Conservation (phyloP, 305 asterid genomes). For the Solanum hybrid region DNA sequence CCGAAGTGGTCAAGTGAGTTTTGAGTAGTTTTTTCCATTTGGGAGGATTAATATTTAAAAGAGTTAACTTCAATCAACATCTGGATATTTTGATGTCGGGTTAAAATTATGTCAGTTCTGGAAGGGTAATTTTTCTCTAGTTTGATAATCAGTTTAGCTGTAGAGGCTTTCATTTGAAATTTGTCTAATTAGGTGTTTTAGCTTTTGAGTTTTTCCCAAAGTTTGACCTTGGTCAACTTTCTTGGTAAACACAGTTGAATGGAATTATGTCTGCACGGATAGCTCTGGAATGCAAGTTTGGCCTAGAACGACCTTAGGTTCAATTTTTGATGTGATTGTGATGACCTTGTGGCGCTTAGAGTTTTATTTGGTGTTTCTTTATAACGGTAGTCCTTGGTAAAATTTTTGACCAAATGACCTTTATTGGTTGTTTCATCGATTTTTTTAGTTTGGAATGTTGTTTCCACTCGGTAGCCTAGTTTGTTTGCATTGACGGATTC, state of each 20-base stretch:
- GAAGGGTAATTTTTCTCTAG: neutral
- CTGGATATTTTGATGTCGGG: too few species aligned
- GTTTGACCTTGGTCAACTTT: too few species aligned
- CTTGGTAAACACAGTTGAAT: too few species aligned
- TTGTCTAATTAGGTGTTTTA: too few species aligned
- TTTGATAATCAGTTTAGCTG: neutral
- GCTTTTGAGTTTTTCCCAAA: too few species aligned
- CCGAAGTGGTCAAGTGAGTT: neutral
- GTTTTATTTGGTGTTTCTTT: too few species aligned
- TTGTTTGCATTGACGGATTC: neutral
- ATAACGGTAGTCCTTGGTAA: neutral
- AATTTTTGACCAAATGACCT: neutral
- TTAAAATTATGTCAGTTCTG: neutral
- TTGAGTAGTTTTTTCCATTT: neutral
- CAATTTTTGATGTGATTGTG: fast-evolving
- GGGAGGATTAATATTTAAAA: neutral
- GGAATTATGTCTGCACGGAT: too few species aligned
- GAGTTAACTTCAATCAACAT: neutral
- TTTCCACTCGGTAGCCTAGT: neutral
- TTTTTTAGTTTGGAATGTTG: too few species aligned
- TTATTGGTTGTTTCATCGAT: neutral
- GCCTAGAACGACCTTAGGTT: neutral
- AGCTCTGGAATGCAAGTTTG: too few species aligned
- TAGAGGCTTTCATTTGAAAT: neutral
- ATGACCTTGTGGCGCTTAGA: neutral